Percentiles rank a stretch among this genome's conserved stretches.
phyloP scores from a whole-genome alignment of 345 rosid species.

The Arabis alpina region DNA sequence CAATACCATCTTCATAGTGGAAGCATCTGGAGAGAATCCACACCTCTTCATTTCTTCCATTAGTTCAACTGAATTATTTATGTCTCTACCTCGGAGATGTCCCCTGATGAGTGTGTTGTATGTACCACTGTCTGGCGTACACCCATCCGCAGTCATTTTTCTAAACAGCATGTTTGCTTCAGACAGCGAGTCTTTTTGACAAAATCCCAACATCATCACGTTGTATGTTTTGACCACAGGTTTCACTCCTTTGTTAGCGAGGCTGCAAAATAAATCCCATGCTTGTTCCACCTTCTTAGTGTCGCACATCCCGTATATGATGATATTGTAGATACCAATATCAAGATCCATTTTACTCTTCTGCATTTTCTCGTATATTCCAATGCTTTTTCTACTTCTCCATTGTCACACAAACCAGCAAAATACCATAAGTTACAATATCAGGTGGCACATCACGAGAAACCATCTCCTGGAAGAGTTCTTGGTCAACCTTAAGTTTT shows the following conservation, averaged over 20 bases:
- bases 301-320: slow-evolving; percentile 47
- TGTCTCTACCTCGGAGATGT: neutral
- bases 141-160: slow-evolving; percentile 33
- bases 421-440: neutral
- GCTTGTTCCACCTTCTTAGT: slow-evolving; percentile 31
- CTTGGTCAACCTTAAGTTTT: slow-evolving; percentile 4
- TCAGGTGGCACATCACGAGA: neutral
- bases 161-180: slow-evolving; percentile 2
- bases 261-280: slow-evolving; percentile 19
- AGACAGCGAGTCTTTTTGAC: slow-evolving; percentile 19
- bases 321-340: slow-evolving; percentile 20
- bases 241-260: slow-evolving; percentile 26
- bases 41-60: slow-evolving; percentile 3
- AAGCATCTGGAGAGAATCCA: slow-evolving; percentile 9
- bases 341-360: slow-evolving; percentile 14
- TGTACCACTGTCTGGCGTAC: slow-evolving; percentile 23
- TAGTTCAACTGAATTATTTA: neutral
- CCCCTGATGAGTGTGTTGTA: slow-evolving; percentile 12
- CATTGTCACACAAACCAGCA: slow-evolving; percentile 15
- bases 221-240: slow-evolving; percentile 21
- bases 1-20: slow-evolving; percentile 2
- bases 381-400: neutral
- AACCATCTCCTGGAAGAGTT: slow-evolving; percentile 14
- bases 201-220: slow-evolving; percentile 33
- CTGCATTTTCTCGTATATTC: neutral